Conservation (phyloP, 2,329 filamentous ascomycete genomes). For the Monosporascus sp. region DNA sequence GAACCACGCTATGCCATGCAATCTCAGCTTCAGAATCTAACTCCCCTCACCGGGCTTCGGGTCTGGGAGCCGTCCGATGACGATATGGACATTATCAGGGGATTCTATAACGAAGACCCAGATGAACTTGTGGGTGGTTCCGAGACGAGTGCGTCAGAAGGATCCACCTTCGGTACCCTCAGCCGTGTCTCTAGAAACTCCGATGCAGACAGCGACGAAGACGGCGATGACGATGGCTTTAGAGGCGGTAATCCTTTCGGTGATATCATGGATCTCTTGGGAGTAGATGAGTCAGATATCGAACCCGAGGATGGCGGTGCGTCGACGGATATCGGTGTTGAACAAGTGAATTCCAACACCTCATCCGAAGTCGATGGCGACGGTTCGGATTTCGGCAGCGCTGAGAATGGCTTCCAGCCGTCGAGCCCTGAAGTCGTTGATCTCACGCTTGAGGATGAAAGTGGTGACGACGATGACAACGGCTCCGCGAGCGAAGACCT, state of each 20-base stretch:
- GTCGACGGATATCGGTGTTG: no score
- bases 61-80: constrained; percentile 10
- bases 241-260: background rate
- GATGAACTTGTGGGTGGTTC: background rate
- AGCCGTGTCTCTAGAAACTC: background rate
- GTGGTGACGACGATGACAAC: constrained; percentile 1
- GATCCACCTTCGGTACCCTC: background rate
- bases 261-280: background rate
- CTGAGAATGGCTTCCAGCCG: no score
- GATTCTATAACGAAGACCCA: constrained; percentile 16
- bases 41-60: constrained; percentile 7
- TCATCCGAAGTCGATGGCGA: no score
- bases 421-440: background rate
- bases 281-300: background rate
- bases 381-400: no score
- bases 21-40: constrained; percentile 20
- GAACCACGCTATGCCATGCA: background rate
- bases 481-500: background rate
- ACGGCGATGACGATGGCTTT: constrained; percentile 1
- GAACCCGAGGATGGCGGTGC: no score
- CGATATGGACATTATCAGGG: constrained; percentile 11
- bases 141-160: background rate
- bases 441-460: constrained; percentile 1
- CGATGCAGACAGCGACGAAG: background rate
- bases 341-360: no score